These are phyloP conservation scores for Ophiocordyceps robertsii DNA, from an alignment of 2,329 filamentous ascomycete species.

Conservation along the genomic window DNA sequence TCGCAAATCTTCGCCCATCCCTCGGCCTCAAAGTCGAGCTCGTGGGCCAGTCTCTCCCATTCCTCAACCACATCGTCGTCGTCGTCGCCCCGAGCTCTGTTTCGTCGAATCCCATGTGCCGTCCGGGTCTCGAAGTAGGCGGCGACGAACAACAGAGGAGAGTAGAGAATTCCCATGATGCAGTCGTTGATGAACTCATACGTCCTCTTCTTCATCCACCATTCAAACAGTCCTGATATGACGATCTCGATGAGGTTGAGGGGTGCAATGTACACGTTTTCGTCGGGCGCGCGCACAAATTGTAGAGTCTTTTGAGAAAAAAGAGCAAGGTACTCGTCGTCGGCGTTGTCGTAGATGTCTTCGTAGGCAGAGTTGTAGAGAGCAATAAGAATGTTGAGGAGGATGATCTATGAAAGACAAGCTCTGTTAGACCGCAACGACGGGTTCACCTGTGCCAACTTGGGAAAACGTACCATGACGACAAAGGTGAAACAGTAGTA, in stretches of 20 bases:
- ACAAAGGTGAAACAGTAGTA: conserved; percentile 98
- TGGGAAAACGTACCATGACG: conserved; percentile 58
- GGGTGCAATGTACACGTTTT: conserved; percentile 95
- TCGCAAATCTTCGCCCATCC: conserved; percentile 76
- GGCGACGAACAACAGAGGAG: conserved; percentile 66
- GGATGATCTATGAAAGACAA: conserved; percentile 37
- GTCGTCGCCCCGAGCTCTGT: conserved; percentile 67
- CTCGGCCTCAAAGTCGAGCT: conserved; percentile 68
- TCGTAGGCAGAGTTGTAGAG: conserved; percentile 95
- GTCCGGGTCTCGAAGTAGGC: conserved; percentile 56
- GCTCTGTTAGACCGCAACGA: not conserved
- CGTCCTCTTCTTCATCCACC: conserved; percentile 68
- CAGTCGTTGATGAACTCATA: conserved; percentile 81
- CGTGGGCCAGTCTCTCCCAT: conserved; percentile 71
- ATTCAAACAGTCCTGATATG: conserved; percentile 69
- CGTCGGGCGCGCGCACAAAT: conserved; percentile 90
- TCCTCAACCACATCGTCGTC: conserved; percentile 85
- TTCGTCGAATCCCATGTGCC: conserved; percentile 54
- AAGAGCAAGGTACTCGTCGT: conserved; percentile 88
- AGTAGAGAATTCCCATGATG: conserved; percentile 79
- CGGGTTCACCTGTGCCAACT: not conserved
- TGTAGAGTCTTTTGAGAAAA: conserved; percentile 93
- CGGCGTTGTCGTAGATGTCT: conserved; percentile 84
- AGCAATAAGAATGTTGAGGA: conserved; percentile 93
- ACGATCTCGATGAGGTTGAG: conserved; percentile 90